These are phyloP conservation scores for Verticillium albo-atrum DNA, from an alignment of 2,329 filamentous ascomycete species.

Conservation along the genomic window DNA sequence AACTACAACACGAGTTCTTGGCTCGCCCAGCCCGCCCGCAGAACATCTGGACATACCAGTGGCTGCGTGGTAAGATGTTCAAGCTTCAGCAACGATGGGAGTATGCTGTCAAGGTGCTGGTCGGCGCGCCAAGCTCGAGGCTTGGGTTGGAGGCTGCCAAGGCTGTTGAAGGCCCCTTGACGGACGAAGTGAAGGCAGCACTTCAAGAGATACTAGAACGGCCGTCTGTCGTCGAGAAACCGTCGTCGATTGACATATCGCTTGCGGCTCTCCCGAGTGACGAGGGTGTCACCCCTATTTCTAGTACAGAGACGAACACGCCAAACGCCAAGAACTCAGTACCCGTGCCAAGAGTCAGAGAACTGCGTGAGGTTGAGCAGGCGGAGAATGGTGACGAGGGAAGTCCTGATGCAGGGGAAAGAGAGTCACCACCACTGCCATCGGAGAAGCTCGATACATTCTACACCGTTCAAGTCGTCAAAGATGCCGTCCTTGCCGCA, in stretches of 20 bases:
- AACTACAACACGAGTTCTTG: constrained; percentile 11
- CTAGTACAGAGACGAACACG: background rate
- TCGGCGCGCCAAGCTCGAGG: constrained; percentile 8
- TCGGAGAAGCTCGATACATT: background rate
- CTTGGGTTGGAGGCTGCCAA: constrained; percentile 1
- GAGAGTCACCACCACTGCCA: constrained; percentile 10
- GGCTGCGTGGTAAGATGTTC: constrained; percentile 12
- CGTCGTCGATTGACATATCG: background rate
- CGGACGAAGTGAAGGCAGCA: background rate
- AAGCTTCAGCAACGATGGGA: constrained; percentile 10
- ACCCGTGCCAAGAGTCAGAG: background rate
- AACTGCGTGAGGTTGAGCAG: background rate
- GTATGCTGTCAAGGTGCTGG: constrained; percentile 8
- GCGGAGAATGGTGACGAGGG: background rate
- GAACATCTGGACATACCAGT: constrained; percentile 10
- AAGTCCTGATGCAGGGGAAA: background rate
- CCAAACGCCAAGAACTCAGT: background rate
- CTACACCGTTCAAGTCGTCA: background rate
- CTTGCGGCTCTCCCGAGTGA: background rate
- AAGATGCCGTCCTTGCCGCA: constrained; percentile 10
- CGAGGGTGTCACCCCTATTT: background rate
- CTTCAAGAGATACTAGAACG: background rate
- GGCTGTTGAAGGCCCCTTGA: background rate
- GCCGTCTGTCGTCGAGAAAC: background rate
- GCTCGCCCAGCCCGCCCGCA: constrained; percentile 4